A percentile compares a stretch with the other conserved stretches of the same genome.
phyloP scores from a whole-genome alignment of 768 basidiomycete genomes.

The Leccinum longicurvipes region DNA sequence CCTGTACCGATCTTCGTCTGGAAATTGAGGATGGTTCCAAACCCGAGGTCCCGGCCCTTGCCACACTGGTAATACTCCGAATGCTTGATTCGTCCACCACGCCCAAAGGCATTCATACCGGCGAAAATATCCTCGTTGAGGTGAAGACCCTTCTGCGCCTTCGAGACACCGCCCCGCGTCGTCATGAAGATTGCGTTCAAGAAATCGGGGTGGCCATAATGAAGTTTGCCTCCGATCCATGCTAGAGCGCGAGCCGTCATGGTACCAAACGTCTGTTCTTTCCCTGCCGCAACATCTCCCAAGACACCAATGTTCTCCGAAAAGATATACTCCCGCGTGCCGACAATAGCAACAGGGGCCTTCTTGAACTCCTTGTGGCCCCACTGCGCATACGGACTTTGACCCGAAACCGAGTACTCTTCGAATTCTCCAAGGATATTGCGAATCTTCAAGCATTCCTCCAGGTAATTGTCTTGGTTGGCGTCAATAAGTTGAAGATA shows the following conservation, averaged over 20 bases:
- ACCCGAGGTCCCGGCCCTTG: constrained; percentile 98
- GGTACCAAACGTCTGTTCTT: constrained; percentile 99
- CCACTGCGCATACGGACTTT: constrained; percentile 96
- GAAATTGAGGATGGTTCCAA: constrained; percentile 99
- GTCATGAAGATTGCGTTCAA: constrained; percentile 97
- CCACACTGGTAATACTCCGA: constrained; percentile 99
- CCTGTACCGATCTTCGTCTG: constrained; percentile 99
- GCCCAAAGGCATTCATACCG: constrained; percentile 98
- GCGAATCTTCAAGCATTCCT: constrained; percentile 98
- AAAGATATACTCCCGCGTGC: constrained; percentile 99
- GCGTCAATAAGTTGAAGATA: constrained; percentile 99
- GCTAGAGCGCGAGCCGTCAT: constrained; percentile 93
- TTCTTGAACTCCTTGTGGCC: constrained; percentile 90
- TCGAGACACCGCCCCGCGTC: constrained; percentile 97
- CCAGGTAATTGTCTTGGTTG: constrained; percentile 99
- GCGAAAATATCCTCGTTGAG: constrained; percentile 99
- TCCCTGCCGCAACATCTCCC: constrained; percentile 98
- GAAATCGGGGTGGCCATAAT: constrained; percentile 99
- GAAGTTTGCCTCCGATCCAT: constrained; percentile 97
- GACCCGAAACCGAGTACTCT: constrained; percentile 83
- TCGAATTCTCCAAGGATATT: constrained; percentile 98
- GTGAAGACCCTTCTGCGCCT: constrained; percentile 98
- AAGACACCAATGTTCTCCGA: constrained; percentile 99
- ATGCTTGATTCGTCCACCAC: constrained; percentile 98
- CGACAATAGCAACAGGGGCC: constrained; percentile 93